Conservation (phyloP, 805 yeast species). For the Yamadazyma sp. region DNA sequence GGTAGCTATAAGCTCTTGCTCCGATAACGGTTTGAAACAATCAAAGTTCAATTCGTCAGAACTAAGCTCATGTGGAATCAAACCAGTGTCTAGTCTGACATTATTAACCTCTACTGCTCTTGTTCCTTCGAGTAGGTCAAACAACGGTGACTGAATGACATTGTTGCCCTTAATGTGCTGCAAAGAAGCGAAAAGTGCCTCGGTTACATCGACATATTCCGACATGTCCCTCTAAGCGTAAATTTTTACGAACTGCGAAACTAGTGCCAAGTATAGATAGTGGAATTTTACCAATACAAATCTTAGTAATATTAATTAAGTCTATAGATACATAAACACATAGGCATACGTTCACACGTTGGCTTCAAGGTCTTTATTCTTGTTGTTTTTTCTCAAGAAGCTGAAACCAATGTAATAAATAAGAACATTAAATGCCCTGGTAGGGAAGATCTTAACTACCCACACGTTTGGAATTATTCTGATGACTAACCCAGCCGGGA, state of each 20-base stretch:
- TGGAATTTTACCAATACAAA: not conserved
- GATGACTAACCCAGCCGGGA: conserved; percentile 76
- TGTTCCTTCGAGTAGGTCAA: conserved; percentile 78
- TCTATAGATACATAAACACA: conserved; percentile 1
- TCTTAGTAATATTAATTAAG: conserved; percentile 5
- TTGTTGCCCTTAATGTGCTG: conserved; percentile 45
- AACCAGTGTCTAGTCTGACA: conserved; percentile 72
- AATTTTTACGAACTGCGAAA: conserved; percentile 3
- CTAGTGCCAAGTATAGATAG: too few relatives aligned
- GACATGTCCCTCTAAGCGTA: too few relatives aligned
- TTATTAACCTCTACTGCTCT: conserved; percentile 82
- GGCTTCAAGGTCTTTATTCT: conserved; percentile 15
- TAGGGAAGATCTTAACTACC: conserved; percentile 67
- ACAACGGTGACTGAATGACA: conserved; percentile 58
- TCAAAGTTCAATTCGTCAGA: conserved; percentile 49
- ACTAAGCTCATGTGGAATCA: conserved; percentile 42
- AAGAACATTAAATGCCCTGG: conserved; percentile 43
- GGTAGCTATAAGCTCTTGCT: conserved; percentile 48
- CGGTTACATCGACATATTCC: conserved; percentile 52
- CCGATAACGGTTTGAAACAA: conserved; percentile 34
- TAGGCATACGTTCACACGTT: conserved; percentile 3
- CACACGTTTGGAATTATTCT: conserved; percentile 82
- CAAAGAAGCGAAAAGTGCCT: conserved; percentile 44
- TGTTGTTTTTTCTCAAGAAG: conserved; percentile 31
- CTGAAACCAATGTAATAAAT: conserved; percentile 38